These are phyloP conservation scores for Phytophthora europaea DNA, from an alignment of 352 stramenopile genomes.

Conservation along the genomic window DNA sequence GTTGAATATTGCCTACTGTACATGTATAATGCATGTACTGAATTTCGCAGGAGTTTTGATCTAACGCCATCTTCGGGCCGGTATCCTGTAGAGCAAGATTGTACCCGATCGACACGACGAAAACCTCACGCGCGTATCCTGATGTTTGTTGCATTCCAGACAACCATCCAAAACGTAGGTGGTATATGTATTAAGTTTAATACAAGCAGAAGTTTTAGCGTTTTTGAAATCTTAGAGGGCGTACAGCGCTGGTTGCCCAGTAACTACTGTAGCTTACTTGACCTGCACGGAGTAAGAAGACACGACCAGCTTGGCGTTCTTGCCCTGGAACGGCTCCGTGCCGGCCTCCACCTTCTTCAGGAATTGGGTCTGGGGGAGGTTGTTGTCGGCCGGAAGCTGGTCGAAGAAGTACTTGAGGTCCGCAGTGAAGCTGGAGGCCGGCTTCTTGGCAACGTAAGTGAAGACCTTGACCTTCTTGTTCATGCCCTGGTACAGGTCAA, in stretches of 20 bases:
- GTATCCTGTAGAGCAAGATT: background rate
- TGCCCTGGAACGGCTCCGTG: constrained; percentile 46
- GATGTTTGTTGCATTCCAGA: too few species aligned
- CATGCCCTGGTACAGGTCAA: constrained; percentile 43
- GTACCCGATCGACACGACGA: background rate
- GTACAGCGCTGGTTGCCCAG: background rate
- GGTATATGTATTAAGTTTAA: too few species aligned
- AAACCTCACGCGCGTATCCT: background rate
- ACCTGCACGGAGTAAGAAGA: constrained; percentile 34
- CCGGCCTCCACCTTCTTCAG: constrained; percentile 40
- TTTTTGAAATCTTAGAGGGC: background rate
- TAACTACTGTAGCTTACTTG: constrained; percentile 13
- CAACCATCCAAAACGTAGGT: too few species aligned
- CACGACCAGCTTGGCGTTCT: constrained; percentile 40
- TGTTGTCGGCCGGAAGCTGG: constrained; percentile 38
- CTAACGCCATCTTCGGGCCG: too few species aligned
- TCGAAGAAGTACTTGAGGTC: constrained; percentile 47
- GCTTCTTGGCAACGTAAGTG: constrained; percentile 44
- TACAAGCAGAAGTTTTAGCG: background rate
- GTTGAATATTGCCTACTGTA: background rate
- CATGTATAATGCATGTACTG: too few species aligned
- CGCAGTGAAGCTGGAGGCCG: constrained; percentile 27
- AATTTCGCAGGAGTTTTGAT: background rate
- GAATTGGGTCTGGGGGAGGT: constrained; percentile 36
- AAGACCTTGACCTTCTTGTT: constrained; percentile 52